Evolutionary conservation across 495 filamentous ascomycete species (phyloP).

Genomic region (Delitschia confertaspora): DNA sequence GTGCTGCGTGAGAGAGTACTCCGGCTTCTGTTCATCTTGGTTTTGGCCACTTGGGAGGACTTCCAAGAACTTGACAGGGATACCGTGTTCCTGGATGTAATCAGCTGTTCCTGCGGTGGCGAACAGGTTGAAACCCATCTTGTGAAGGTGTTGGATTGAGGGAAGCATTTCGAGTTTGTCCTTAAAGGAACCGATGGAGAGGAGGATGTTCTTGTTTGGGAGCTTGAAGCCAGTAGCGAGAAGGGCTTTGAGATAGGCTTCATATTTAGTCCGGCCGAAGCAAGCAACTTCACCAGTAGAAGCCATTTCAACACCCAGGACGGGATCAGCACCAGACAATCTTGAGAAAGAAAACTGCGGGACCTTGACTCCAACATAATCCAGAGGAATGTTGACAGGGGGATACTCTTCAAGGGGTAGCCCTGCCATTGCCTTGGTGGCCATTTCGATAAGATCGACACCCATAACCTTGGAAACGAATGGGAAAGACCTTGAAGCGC

Average conservation of each 20-base stretch:
- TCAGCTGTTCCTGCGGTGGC: conserved; percentile 94
- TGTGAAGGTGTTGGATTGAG: conserved; percentile 76
- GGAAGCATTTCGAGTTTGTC: conserved; percentile 96
- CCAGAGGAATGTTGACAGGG: conserved; percentile 57
- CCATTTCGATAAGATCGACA: conserved; percentile 96
- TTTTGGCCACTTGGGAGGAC: conserved; percentile 55
- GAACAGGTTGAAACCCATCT: conserved; percentile 87
- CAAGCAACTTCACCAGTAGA: conserved; percentile 97
- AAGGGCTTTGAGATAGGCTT: conserved; percentile 92
- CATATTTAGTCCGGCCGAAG: conserved; percentile 91
- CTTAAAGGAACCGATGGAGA: conserved; percentile 95
- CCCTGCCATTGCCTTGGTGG: conserved; percentile 92
- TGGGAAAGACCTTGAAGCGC: conserved; percentile 91
- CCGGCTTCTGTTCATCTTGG: conserved; percentile 77
- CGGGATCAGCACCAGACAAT: conserved; percentile 89
- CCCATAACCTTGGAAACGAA: conserved; percentile 99
- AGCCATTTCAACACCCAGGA: conserved; percentile 97
- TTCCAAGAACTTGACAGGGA: conserved; percentile 86
- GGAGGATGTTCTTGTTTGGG: conserved; percentile 87
- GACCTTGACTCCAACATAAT: conserved; percentile 94
- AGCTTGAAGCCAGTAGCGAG: conserved; percentile 93
- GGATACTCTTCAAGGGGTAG: conserved; percentile 77
- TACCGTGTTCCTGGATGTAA: conserved; percentile 83
- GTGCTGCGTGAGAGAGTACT: conserved; percentile 93
- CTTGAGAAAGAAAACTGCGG: conserved; percentile 98